Evolutionary conservation across 768 basidiomycete genomes (phyloP).

Genomic region (Mrakia gelida): DNA sequence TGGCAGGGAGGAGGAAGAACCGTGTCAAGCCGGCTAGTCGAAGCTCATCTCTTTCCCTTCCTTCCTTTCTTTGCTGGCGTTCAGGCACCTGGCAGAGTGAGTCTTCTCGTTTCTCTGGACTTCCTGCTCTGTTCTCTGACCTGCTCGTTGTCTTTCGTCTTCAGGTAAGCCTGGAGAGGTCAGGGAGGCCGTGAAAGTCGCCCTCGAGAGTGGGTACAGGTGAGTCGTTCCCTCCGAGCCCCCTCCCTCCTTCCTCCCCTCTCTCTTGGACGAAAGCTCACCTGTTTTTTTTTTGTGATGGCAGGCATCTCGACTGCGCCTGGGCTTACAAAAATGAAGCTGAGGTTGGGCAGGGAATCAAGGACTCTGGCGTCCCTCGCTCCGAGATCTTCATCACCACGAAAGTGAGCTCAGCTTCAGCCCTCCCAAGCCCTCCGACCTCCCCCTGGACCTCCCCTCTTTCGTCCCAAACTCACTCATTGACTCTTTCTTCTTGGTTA

Average conservation of each 20-base stretch:
- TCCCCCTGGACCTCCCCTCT: not conserved
- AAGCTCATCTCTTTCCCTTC: not conserved
- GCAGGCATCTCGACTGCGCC: constrained; percentile 4
- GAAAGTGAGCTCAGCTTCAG: constrained; percentile 42
- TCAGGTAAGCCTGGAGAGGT: constrained; percentile 56
- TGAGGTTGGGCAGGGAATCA: constrained; percentile 78
- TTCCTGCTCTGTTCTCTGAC: not conserved
- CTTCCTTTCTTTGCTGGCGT: constrained; percentile 33
- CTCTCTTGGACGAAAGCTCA: not conserved
- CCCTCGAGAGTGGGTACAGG: constrained; percentile 68
- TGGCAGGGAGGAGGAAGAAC: not conserved
- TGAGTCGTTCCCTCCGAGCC: constrained; percentile 59
- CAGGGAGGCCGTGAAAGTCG: constrained; percentile 66
- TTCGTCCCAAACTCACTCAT: not conserved
- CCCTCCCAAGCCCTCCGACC: too few species aligned
- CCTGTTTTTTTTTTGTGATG: constrained; percentile 24
- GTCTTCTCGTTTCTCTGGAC: constrained; percentile 36
- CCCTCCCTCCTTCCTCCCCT: not conserved
- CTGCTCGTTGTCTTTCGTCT: not conserved
- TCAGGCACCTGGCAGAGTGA: not conserved
- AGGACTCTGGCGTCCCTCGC: constrained; percentile 66
- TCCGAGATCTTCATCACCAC: constrained; percentile 70
- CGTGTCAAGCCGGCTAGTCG: not conserved
- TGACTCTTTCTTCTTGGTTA: not conserved
- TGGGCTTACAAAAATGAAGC: constrained; percentile 57